Base-by-base conservation (phyloP, 164 flowering plant species). In the Aristolochia californica region DNA sequence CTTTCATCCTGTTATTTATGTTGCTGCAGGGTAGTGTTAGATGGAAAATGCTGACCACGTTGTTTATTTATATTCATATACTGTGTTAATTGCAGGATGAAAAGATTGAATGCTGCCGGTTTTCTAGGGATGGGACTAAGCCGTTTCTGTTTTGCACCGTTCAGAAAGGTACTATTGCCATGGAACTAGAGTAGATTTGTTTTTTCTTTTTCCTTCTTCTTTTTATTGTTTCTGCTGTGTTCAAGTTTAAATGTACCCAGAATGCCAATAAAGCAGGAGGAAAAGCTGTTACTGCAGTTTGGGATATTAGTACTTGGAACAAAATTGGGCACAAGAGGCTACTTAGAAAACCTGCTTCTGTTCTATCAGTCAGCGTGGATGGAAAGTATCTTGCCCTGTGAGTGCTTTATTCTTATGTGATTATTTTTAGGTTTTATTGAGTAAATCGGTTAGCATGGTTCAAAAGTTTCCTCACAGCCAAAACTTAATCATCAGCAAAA, bases 351-450 rank as follows among this genome's bases (percentile, higher is more conserved):
- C 81, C 90, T 56, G 87, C 87, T 69, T 77, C 88, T 10, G 64
- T 75, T 48, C 74, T 94, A 82, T 79, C 97, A 26, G 64, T 77
- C 59, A 94, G 97, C 73, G 43, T 68, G 67, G 99, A 93, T 75
- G 97, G 97, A 59, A 94, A 94, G 72, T 89, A 94, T 78, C 88
- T 94, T 74, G 95, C 96, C 34, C 61, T 80, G 99, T 94, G 75
- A 83, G 99, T 38, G 55, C 48, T 62, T 53, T 25, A 24, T 23
- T 58, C 25, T 22, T 24, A 7, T 15, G 2, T 27, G 38, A 25
- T 25, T 24, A 16, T 54, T 15, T 30, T 5, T 28, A 15, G 15
- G 44, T 34, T 34, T 34, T 12, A 34, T 34, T 34, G 3, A 3
- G 10, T 34, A 34, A 34, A 3, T 34, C 40, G 1, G 10, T 12